Base-by-base conservation (phyloP, 169 alveolate species). In the Plasmodium ovale region DNA sequence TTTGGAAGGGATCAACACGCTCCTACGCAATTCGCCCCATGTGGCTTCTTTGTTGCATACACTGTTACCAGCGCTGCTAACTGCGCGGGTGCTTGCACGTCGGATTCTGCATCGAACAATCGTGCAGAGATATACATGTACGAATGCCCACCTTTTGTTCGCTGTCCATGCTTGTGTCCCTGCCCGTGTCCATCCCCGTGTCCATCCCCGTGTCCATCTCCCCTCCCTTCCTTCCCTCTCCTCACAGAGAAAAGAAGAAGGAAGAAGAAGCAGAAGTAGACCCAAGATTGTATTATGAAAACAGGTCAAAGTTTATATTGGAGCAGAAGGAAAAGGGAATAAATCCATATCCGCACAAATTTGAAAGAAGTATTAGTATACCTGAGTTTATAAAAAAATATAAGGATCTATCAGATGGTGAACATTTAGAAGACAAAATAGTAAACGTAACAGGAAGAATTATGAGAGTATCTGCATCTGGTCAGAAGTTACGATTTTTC, bases 371-470 rank as follows among this genome's bases (percentile, higher is more conserved):
- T 19, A 95, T 95, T 79, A 94, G 94, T 21, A 85, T 98, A 12
- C 97, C 96, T 39, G 96, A 97, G 37, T 97, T 95, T 88, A 94
- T 97, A 49, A 87, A 82, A 39, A 96, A 95, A 79, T 98, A 95
- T 94, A 95, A 94, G 27, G 91, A 93, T 33, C 77, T 95, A 27
- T 94, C 92, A 54, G 93, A 96, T 87, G 99, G 99, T 21, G 94
- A 94, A 73, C 94, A 96, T 89, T 95, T 95, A 51, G 98, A 95
- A 62, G 70, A 59, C 16, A 97, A 92, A 19, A 88, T 94, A 0
- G 93, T 97, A 33, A 96, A 96, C 1, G 90, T 97, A 9, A 97
- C 99, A 33, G 99, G 99, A 42, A 92, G 99, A 84, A 97, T 98
- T 14, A 84, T 94, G 67, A 91, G 97, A 23, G 92, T 97, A 21